Evolutionary conservation across 148 eudicot genomes (phyloP).

Genomic region (Vaccinium vitisidaea): DNA sequence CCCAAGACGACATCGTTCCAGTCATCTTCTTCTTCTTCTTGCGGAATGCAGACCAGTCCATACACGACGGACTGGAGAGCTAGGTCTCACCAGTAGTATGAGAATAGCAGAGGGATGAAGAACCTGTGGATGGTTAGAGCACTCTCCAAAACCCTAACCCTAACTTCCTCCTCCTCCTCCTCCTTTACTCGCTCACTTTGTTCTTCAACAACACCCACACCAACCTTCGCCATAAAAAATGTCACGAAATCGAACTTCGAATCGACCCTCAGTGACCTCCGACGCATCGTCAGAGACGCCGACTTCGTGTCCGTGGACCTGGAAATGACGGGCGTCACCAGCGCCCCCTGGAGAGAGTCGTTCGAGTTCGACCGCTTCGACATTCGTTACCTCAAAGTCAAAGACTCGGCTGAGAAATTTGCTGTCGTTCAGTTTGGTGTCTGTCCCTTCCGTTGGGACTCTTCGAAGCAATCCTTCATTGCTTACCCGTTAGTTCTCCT

Average conservation of each 20-base stretch:
- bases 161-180: not conserved
- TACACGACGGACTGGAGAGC: not conserved
- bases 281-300: conserved; percentile 52
- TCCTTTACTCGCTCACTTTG: conserved; percentile 11
- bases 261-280: conserved; percentile 50
- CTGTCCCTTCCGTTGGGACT: conserved; percentile 94
- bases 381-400: conserved; percentile 69
- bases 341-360: conserved; percentile 87
- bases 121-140: conserved; percentile 19
- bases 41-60: no score
- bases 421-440: conserved; percentile 93
- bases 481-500: conserved; percentile 76
- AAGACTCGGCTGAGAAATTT: conserved; percentile 83
- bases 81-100: not conserved
- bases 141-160: conserved; percentile 38
- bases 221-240: conserved; percentile 61
- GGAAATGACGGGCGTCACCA: conserved; percentile 89
- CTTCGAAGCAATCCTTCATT: conserved; percentile 41
- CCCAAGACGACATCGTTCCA: not conserved
- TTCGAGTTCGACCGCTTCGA: conserved; percentile 71
- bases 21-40: not conserved
- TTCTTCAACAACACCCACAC: conserved; percentile 26
- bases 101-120: conserved; percentile 13
- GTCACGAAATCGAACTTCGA: conserved; percentile 81
- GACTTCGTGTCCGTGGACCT: conserved; percentile 86